Evolutionary conservation across 2,329 filamentous ascomycete species (phyloP).

Genomic region (Orbilia ellipsospora): DNA sequence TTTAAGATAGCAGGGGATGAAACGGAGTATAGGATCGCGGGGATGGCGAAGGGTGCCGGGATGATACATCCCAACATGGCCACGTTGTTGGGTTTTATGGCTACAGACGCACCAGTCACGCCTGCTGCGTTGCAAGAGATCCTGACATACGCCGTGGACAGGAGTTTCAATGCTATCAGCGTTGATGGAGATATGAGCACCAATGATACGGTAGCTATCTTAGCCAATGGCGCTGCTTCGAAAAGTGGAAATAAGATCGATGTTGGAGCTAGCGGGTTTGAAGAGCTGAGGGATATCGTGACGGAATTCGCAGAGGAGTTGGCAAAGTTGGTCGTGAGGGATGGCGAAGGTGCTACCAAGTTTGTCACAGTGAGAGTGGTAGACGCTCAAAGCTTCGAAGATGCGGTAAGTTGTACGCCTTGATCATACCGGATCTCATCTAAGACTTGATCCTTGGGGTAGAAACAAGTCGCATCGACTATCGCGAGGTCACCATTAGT

Average conservation of each 20-base stretch:
- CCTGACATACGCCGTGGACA: conserved; percentile 78
- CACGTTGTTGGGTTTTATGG: conserved; percentile 88
- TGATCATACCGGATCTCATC: neutral
- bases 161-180: conserved; percentile 95
- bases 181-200: conserved; percentile 97
- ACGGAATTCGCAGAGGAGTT: conserved; percentile 83
- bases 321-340: conserved; percentile 91
- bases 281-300: conserved; percentile 76
- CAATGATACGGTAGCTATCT: conserved; percentile 92
- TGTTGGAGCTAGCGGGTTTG: conserved; percentile 71
- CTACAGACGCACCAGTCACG: conserved; percentile 86
- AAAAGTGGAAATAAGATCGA: conserved; percentile 72
- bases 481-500: conserved; percentile 93
- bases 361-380: conserved; percentile 86
- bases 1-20: conserved; percentile 86
- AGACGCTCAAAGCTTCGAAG: conserved; percentile 58
- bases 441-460: neutral
- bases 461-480: conserved; percentile 76
- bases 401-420: conserved; percentile 45
- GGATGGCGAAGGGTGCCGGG: conserved; percentile 96
- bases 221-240: conserved; percentile 94
- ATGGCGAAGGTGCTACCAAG: conserved; percentile 97
- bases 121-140: conserved; percentile 74
- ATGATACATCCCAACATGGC: conserved; percentile 99
- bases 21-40: conserved; percentile 83